Conservation (phyloP, 2,329 filamentous ascomycete species). For the Phoma herbarum region DNA sequence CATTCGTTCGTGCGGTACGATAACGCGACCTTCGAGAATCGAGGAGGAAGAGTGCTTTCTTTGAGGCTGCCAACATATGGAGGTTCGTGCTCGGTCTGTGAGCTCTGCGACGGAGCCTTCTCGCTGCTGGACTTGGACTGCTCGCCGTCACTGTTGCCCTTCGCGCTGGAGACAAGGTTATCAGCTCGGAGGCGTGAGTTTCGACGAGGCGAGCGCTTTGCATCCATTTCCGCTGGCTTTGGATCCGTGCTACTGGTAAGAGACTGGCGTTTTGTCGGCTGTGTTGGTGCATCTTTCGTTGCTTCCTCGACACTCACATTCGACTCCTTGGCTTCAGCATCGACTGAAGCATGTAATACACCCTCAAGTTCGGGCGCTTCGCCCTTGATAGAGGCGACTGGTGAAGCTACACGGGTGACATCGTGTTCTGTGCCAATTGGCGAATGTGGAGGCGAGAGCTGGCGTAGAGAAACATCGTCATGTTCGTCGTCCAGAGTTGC, state of each 20-base stretch:
- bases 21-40: constrained; percentile 77
- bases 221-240: constrained; percentile 28
- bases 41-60: constrained; percentile 69
- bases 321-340: background rate
- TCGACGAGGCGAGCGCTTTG: constrained; percentile 19
- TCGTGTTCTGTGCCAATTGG: constrained; percentile 32
- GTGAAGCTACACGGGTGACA: background rate
- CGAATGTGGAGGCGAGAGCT: constrained; percentile 41
- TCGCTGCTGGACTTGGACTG: constrained; percentile 56
- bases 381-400: background rate
- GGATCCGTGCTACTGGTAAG: constrained; percentile 46
- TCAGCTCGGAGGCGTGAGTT: constrained; percentile 34
- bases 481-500: constrained; percentile 68
- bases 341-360: background rate
- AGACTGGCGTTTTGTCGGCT: constrained; percentile 25
- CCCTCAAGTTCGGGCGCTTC: background rate
- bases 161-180: constrained; percentile 27
- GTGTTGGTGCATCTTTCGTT: constrained; percentile 1
- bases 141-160: constrained; percentile 28
- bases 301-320: background rate
- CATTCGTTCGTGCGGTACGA: constrained; percentile 94
- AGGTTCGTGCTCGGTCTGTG: constrained; percentile 38
- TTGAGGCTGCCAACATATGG: constrained; percentile 56
- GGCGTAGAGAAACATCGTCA: constrained; percentile 51
- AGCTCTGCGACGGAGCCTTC: constrained; percentile 31